Evolutionary conservation across 306 rosid species (phyloP), one percentile per base, ranked within the genome.

Genomic region (Vigna nakashimae): DNA sequence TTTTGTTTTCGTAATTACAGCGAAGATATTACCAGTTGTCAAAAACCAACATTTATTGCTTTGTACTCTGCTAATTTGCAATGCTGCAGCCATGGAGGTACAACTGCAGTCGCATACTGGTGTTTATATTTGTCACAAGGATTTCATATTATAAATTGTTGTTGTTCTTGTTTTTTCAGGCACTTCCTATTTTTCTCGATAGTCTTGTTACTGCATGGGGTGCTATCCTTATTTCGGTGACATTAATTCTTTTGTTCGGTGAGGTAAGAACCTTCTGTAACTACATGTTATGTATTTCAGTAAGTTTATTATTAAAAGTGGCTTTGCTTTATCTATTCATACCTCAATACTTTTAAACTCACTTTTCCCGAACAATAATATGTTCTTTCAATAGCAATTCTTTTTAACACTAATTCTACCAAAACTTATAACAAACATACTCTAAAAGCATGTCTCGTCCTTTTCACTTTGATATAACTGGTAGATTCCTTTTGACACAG

Each of bases 141-240:
- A 51, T 67, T 76, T 64, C 10, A 10, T 71, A 38, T 56, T 68
- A 16, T 24, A 50, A 59, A 66, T 26, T 70, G n/a, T 10, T 50
- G 28, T n/a, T 58, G 17, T 9, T 16, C 6, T n/a, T 50, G 56
- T 48, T 63, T 68, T 68, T 38, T 57, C 82, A 85, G 86, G 51
- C 88, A 30, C 88, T 85, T 70, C 86, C 88, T 40, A 85, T 85
- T 69, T 82, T 85, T 70, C 88, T 85, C 7, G 88, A 85, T 56
- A 42, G 86, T 58, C 82, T 85, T 78, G 86, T 85, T 73, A 78
- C 88, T n/a, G 88, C 88, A 0, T 85, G 88, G 88, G 88, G 86
- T 9, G 88, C 88, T 10, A 85, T 85, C 66, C 74, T 85, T 51
- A 85, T 85, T 48, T 85, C 88, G 1, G 88, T 85, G 46, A 82